Evolutionary conservation across 78 protist species (phyloP), one percentile per base, ranked within the genome.

Genomic region (Trichosphaerium sp.): DNA sequence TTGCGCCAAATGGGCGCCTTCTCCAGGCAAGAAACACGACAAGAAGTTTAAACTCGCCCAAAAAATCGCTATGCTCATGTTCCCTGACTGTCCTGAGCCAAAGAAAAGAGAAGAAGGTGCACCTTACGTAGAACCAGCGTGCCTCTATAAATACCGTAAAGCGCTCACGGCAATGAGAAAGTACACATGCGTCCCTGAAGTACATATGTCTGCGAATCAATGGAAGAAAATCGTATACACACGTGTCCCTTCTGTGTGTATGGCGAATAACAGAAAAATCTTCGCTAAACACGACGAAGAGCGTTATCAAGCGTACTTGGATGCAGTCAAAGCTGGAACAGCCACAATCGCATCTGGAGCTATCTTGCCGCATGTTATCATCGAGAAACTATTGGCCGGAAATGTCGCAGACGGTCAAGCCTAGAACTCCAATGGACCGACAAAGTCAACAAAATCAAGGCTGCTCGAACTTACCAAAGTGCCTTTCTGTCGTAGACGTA

Each of bases 341-440:
- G 28, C 74, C 63, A 66, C 67, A 55, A 60, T 75, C 40, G 65
- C 65, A 26, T 73, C 73, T 41, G 69, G 67, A 44, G 66, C 57
- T 48, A 41, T 75, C 8, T 75, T 75, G 76, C 82, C 73, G 69
- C 82, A 75, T 2, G 82, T 68, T 29, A 6, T 75, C 5, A 43
- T 56, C 0, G 34, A 35, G 2, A 25, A 54, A 39, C 67, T 60
- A 48, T 29, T 59, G 47, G 18, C 14, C 12, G 54, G 61, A 26
- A 6, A 4, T 0, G 34, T n/a, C 7, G 42, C 25, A 18, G 82
- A 75, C 39, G 23, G n/a, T n/a, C 39, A 8, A 75, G 65, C 52
- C 66, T 75, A 23, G 73, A 75, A 32, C 71, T 41, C 4, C 75
- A 75, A 66, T 65, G 73, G 82, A 75, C 65, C 51, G 73, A 68